Base-by-base conservation (phyloP, 2,329 filamentous ascomycete species). In the Paramyrothecium sp. region DNA sequence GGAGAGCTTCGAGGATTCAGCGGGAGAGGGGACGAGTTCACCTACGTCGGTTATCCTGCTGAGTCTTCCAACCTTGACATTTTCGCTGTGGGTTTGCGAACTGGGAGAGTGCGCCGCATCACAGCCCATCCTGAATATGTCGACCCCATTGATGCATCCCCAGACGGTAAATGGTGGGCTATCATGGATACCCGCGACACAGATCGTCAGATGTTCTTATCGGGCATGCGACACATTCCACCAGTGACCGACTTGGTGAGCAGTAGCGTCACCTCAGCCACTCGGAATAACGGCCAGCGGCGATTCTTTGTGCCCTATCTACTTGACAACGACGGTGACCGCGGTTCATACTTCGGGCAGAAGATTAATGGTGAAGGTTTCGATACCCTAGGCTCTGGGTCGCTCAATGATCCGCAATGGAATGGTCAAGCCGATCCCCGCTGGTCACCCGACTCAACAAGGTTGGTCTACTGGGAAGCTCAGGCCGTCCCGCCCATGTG, bases 241-340 rank as follows among this genome's bases (percentile, higher is more conserved):
- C 76, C 77, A 1, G n/a, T 80, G 0, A 71, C 68, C 8, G 76
- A 80, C 51, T 49, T 75, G 5, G 59, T 76, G 30, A 59, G 67
- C 3, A 65, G 63, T 1, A 68, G 69, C 1, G 68, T 68, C 1
- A 66, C 67, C 3, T 69, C 76, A 0, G 78, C 76, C 1, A 75
- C 70, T 3, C 73, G 79, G 7, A 81, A 81, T 57, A 81, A 81
- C 53, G 76, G 77, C 0, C 52, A 54, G 1, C 68, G 78, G 5
- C 67, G 78, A 1, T 81, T 80, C 67, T 81, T 81, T 56, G 71
- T 77, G 56, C 78, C 77, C 0, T 74, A 69, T 26, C 65, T 81
- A 1, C 63, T 81, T 3, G 77, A 81, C 54, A 60, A 62, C 0
- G 59, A 78, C 33, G 79, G 78, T 7, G 78, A 81, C 57, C 73